Base-by-base conservation (phyloP, 768 basidiomycete genomes). In the Macrolepiota fuliginosa region DNA sequence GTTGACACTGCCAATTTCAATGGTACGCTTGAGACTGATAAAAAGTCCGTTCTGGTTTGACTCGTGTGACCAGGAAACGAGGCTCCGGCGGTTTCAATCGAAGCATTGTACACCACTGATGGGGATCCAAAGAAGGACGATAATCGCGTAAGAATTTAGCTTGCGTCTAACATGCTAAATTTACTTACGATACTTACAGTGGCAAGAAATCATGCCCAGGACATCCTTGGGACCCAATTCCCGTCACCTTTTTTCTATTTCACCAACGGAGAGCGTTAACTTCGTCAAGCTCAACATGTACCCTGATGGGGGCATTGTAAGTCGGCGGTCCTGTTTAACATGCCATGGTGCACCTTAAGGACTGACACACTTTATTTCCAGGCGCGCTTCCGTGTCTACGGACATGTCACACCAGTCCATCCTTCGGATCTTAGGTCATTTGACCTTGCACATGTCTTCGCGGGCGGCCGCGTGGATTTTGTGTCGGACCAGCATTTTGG, bases 401-500 rank as follows among this genome's bases (percentile, higher is more conserved):
- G 96, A 12, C 70, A 84, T 40, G 92, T 96, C 54, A 69, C 77
- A 36, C 83, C 92, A 0, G 79, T 89, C 29, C 82, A 84, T 62
- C 88, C 91, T 39, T 63, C 72, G 27, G 76, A 81, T 59, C 66
- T 72, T 11, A 71, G 74, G 29, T 65, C 81, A 0, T 91, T 96
- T 68, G 94, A 99, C 74, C 77, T 98, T 45, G 95, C 94, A 0
- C 90, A 94, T 75, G 92, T 96, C 29, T 90, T 95, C 66, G 84
- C 91, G 27, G 95, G 95, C 11, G 97, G 92, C 24, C 83, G 86
- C 1, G 91, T 96, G 55, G 86, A 94, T 39, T 84, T 81, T 56
- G 89, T 87, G 22, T 96, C 94, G 46, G 94, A 99, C 75, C 94
- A 98, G 70, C 96, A 99, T 76, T 99, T 92, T 67, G 96, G 95